phyloP scores from a whole-genome alignment of 495 filamentous ascomycete genomes.

The Podospora pseudoanserina region DNA sequence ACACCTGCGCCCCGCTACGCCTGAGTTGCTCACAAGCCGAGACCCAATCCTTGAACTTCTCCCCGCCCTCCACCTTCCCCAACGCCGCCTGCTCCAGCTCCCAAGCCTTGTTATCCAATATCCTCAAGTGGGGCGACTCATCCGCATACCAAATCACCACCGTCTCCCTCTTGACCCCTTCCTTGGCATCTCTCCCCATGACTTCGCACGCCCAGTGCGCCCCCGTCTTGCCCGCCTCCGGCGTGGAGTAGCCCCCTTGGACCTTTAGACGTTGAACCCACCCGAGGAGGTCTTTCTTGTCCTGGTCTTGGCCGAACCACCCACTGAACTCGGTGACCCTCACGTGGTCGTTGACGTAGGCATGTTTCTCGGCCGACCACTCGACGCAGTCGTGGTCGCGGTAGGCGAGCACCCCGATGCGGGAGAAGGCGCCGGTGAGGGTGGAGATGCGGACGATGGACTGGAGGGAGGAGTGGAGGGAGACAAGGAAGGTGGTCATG shows the following conservation, averaged over 20 bases:
- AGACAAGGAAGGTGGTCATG: slow-evolving; percentile 38
- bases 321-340: slow-evolving; percentile 41
- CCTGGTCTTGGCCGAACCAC: slow-evolving; percentile 29
- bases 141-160: slow-evolving; percentile 48
- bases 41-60: slow-evolving; percentile 41
- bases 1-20: slow-evolving; percentile 37
- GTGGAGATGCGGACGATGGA: slow-evolving; percentile 45
- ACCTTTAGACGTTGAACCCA: slow-evolving; percentile 13
- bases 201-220: slow-evolving; percentile 41
- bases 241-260: slow-evolving; percentile 33
- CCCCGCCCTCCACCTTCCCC: slow-evolving; percentile 14
- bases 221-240: slow-evolving; percentile 46
- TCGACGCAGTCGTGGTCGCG: slow-evolving; percentile 38
- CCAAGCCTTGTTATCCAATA: slow-evolving; percentile 13
- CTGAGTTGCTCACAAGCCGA: slow-evolving; percentile 30
- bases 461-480: slow-evolving; percentile 41
- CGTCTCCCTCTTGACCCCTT: slow-evolving; percentile 26
- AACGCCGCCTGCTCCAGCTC: slow-evolving; percentile 31
- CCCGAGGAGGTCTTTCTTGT: slow-evolving; percentile 19
- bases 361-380: background rate
- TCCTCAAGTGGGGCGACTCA: slow-evolving; percentile 42
- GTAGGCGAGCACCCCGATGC: slow-evolving; percentile 44
- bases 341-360: background rate
- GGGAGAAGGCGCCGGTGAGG: slow-evolving; percentile 43
- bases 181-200: slow-evolving; percentile 39